These are phyloP conservation scores for Candida pseudofarinosa DNA, from an alignment of 805 yeast genomes.

Conservation along the genomic window DNA sequence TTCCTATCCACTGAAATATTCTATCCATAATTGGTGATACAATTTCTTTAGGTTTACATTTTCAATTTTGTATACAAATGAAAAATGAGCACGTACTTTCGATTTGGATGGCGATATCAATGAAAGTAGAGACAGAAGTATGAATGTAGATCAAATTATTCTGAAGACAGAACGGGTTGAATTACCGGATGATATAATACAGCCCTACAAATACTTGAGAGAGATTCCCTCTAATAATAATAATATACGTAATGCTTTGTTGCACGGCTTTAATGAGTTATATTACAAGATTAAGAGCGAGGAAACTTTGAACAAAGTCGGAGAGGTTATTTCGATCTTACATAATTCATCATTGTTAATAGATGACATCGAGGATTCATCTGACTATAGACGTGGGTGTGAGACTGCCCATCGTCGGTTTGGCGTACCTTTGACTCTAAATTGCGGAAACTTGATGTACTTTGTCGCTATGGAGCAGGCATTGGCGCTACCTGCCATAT, in stretches of 20 bases:
- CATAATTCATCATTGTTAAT: conserved; percentile 42
- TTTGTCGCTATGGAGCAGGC: conserved; percentile 62
- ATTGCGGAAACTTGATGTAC: conserved; percentile 79
- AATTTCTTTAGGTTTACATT: background rate
- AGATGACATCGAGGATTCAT: conserved; percentile 86
- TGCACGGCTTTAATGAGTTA: conserved; percentile 30
- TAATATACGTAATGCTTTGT: conserved; percentile 25
- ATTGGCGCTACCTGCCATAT: conserved; percentile 11
- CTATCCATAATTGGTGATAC: conserved; percentile 12
- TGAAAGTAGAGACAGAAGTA: background rate
- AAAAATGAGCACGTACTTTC: background rate
- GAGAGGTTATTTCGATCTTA: conserved; percentile 27
- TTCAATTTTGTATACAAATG: background rate
- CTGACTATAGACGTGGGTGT: conserved; percentile 66
- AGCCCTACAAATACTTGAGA: conserved; percentile 30
- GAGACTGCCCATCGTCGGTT: conserved; percentile 75
- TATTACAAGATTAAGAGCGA: conserved; percentile 26
- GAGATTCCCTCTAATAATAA: conserved; percentile 31
- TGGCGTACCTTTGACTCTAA: conserved; percentile 78
- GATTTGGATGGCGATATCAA: background rate
- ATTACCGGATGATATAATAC: conserved; percentile 11
- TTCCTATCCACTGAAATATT: conserved; percentile 9
- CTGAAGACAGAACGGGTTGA: conserved; percentile 7
- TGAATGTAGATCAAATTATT: conserved; percentile 5
- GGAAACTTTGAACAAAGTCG: conserved; percentile 20